Percentiles rank a stretch among this genome's conserved stretches.
These are phyloP conservation scores for Neospermospora avenae DNA, from an alignment of 2,329 filamentous ascomycete species.

Conservation along the genomic window DNA sequence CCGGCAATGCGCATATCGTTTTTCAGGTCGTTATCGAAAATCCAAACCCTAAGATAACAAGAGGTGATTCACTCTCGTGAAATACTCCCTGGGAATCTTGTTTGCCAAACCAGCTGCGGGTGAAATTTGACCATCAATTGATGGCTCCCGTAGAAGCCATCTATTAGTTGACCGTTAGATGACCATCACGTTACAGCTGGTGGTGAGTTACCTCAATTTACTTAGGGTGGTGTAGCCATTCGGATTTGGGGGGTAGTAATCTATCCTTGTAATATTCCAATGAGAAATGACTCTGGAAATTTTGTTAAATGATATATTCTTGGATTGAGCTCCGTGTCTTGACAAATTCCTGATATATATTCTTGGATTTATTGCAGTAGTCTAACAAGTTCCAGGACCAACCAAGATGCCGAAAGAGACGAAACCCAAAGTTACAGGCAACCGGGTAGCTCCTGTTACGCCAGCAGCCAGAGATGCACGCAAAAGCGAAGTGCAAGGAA, in stretches of 20 bases:
- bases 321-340: background rate
- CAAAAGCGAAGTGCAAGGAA: background rate
- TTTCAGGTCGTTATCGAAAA: background rate
- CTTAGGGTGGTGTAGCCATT: background rate
- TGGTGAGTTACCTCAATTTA: background rate
- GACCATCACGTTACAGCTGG: background rate
- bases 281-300: background rate
- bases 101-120: background rate
- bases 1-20: conserved; percentile 9
- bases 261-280: background rate
- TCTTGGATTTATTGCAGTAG: background rate
- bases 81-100: background rate
- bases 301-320: too few relatives aligned
- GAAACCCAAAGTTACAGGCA: background rate
- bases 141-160: background rate
- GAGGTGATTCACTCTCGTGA: background rate
- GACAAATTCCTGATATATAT: background rate
- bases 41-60: too few relatives aligned
- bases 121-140: background rate
- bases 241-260: background rate
- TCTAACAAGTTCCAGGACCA: background rate
- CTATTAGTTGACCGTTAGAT: background rate
- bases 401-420: background rate
- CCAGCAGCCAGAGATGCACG: background rate
- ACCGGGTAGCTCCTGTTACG: background rate